Base-by-base conservation (phyloP, 2,329 filamentous ascomycete species). In the Aspergillus fumigatiaffinis region DNA sequence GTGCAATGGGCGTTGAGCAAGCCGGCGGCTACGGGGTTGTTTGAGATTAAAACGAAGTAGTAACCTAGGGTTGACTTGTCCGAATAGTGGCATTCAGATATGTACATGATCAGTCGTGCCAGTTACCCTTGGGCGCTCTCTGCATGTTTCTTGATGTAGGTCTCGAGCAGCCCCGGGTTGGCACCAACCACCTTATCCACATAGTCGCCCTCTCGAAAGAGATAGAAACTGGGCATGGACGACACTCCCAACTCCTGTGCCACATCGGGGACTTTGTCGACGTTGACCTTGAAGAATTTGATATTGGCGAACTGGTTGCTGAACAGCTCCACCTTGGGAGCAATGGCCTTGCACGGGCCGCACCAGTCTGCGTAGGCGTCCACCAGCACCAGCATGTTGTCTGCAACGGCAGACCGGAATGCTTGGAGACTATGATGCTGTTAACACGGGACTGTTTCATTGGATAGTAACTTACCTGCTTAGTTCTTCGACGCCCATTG, bases 341-440 rank as follows among this genome's bases (percentile, higher is more conserved):
- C 85, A 68, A 96, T 93, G 67, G 86, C 82, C 82, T 92, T 96
- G 88, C 92, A 97, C 57, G 92, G 92, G 58, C 91, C 91, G 80
- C 92, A 97, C 92, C 92, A 44, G 3, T 20, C n/a, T 2, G 21
- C 41, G 41, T 44, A 44, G 8, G 21, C n/a, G 8, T 44, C 41
- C 2, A 44, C 14, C 32, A 38, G 32, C 32, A 38, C 32, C 32
- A 38, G 32, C 32, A 38, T 38, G 32, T 38, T 38, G 32, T 38
- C 32, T 17, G 32, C 32, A 17, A 38, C 32, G 14, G 14, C 32
- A 38, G 32, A 38, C 14, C 32, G 32, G 32, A 38, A 38, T 17
- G 14, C 14, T 38, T 38, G 32, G 7, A 38, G 32, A 38, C 32
- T 38, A 38, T 0, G 32, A 17, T 38, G 29, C 14, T 17, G 32